Percentiles rank a stretch among this genome's conserved stretches.
Evolutionary conservation across 2,329 filamentous ascomycete species (phyloP).

Genomic region (Leptographium galeiforme): DNA sequence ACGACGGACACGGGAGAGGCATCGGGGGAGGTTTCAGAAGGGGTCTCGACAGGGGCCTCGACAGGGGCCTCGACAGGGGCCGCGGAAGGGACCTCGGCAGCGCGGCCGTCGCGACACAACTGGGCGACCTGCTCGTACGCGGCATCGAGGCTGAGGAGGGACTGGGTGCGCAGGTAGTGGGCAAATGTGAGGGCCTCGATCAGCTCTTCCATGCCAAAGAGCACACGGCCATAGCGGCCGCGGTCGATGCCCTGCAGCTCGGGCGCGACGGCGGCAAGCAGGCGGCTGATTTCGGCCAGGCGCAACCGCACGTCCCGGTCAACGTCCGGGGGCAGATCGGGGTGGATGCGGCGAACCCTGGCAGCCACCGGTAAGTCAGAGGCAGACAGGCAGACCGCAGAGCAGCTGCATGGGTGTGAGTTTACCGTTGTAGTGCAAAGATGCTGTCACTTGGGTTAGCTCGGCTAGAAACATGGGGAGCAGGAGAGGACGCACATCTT

Average conservation of each 20-base stretch:
- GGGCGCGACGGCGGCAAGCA: slow-evolving; percentile 52
- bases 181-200: slow-evolving; percentile 84
- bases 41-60: slow-evolving; percentile 1
- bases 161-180: slow-evolving; percentile 71
- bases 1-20: slow-evolving; percentile 24
- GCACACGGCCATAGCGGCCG: slow-evolving; percentile 65
- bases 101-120: slow-evolving; percentile 19
- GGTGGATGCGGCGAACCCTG: slow-evolving; percentile 51
- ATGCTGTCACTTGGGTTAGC: slow-evolving; percentile 39
- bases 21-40: too few species aligned
- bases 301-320: slow-evolving; percentile 56
- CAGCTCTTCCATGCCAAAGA: slow-evolving; percentile 85
- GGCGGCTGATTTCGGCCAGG: slow-evolving; percentile 54
- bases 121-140: slow-evolving; percentile 33
- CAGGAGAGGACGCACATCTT: slow-evolving; percentile 56
- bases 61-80: slow-evolving; percentile 5
- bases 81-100: slow-evolving; percentile 4
- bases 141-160: slow-evolving; percentile 55
- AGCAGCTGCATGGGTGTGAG: neutral
- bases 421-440: slow-evolving; percentile 68
- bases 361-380: neutral
- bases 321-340: slow-evolving; percentile 54
- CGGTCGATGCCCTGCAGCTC: slow-evolving; percentile 71
- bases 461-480: fast-evolving
- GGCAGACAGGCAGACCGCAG: neutral